Conservation (phyloP, 177 flowering plant genomes). For the Telopea speciosissima region DNA sequence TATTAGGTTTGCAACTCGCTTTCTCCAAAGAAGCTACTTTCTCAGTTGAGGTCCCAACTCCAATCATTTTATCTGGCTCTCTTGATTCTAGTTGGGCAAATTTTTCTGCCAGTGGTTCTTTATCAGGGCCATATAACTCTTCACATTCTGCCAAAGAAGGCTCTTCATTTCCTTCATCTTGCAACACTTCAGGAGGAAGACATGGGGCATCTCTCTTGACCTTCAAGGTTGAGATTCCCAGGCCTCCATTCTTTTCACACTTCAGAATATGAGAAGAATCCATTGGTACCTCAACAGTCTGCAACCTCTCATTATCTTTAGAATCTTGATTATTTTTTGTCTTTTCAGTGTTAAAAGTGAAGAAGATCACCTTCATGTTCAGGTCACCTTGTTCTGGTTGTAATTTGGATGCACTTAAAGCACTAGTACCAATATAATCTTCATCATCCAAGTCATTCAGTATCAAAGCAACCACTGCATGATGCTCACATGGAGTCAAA, state of each 20-base stretch:
- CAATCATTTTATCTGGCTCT: constrained; percentile 13
- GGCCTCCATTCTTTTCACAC: constrained; percentile 11
- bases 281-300: constrained; percentile 12
- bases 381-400: constrained; percentile 43
- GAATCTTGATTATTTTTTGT: constrained; percentile 13
- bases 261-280: constrained; percentile 14
- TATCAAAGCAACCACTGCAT: too few relatives aligned
- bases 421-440: constrained; percentile 47
- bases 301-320: background rate
- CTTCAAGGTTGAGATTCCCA: constrained; percentile 19
- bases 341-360: constrained; percentile 36
- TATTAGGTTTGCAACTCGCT: constrained; percentile 12
- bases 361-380: constrained; percentile 65
- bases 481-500: too few relatives aligned
- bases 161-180: constrained; percentile 39
- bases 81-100: constrained; percentile 23
- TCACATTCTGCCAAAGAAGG: constrained; percentile 67
- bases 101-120: constrained; percentile 41
- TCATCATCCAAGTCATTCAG: constrained; percentile 53
- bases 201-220: constrained; percentile 17
- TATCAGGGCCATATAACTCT: constrained; percentile 82
- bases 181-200: constrained; percentile 21
- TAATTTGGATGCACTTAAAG: constrained; percentile 30
- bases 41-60: constrained; percentile 15
- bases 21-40: constrained; percentile 11